Percentiles rank a stretch among this genome's conserved stretches.
phyloP scores from a whole-genome alignment of 805 yeast species.

The Scheffersomyces stipitis region DNA sequence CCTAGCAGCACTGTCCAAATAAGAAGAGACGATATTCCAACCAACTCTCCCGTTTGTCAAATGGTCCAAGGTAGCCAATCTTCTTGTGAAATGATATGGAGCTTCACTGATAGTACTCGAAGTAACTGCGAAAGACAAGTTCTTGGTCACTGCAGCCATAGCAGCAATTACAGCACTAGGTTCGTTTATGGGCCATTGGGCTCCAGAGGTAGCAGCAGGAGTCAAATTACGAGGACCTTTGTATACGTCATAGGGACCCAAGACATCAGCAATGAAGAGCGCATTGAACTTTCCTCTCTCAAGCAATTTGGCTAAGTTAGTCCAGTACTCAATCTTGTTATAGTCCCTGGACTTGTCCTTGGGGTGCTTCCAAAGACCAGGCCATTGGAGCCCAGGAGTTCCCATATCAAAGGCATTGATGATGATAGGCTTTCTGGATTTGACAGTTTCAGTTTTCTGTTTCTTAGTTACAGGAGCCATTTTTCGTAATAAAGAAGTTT shows the following conservation, averaged over 20 bases:
- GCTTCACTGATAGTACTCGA: slow-evolving; percentile 44
- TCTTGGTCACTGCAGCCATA: slow-evolving; percentile 44
- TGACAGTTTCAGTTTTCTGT: background rate
- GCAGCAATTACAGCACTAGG: slow-evolving; percentile 39
- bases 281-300: slow-evolving; percentile 41
- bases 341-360: slow-evolving; percentile 29
- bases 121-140: slow-evolving; percentile 41
- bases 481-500: too few relatives aligned
- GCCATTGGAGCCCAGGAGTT: slow-evolving; percentile 17
- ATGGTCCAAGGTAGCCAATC: slow-evolving; percentile 46
- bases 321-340: slow-evolving; percentile 32
- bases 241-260: slow-evolving; percentile 42
- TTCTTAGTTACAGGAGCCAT: too few relatives aligned
- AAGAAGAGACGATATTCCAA: slow-evolving; percentile 49
- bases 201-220: slow-evolving; percentile 32
- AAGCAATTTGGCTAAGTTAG: slow-evolving; percentile 35
- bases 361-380: slow-evolving; percentile 41
- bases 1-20: slow-evolving; percentile 42
- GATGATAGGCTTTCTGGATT: slow-evolving; percentile 22
- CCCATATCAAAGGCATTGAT: slow-evolving; percentile 41
- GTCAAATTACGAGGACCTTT: slow-evolving; percentile 38
- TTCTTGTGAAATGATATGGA: slow-evolving; percentile 42
- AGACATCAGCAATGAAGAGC: slow-evolving; percentile 40
- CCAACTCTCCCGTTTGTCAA: slow-evolving; percentile 44
- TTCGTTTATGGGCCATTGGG: slow-evolving; percentile 39